Evolutionary conservation across 306 rosid species (phyloP).

Genomic region (Medicago truncatula): DNA sequence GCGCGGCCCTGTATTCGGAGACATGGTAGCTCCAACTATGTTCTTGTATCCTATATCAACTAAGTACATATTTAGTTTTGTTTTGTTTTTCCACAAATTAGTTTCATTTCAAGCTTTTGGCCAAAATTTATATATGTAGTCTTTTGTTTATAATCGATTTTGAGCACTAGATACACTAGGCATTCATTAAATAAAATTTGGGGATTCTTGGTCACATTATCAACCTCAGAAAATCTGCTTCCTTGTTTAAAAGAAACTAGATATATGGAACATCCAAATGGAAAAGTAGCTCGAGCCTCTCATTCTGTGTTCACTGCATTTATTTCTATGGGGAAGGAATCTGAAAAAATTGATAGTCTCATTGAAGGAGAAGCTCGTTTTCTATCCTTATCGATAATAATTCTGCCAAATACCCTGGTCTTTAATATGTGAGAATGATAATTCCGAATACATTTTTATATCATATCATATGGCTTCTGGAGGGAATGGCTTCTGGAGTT

Average conservation of each 20-base stretch:
- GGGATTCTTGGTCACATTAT: constrained; percentile 21
- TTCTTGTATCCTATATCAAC: constrained; percentile 82
- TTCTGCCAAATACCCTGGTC: constrained; percentile 18
- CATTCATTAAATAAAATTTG: constrained; percentile 32
- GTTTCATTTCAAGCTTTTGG: not conserved
- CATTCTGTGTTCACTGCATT: constrained; percentile 79
- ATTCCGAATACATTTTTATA: constrained; percentile 19
- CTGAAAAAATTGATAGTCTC: constrained; percentile 55
- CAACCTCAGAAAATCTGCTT: constrained; percentile 35
- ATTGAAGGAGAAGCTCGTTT: constrained; percentile 87
- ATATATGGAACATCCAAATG: constrained; percentile 86
- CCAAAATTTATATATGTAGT: constrained; percentile 15
- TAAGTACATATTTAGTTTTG: not conserved
- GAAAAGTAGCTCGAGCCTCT: constrained; percentile 81
- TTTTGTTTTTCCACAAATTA: not conserved
- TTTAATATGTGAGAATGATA: constrained; percentile 26
- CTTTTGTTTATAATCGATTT: constrained; percentile 18
- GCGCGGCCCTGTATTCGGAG: constrained; percentile 65
- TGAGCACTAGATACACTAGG: constrained; percentile 4
- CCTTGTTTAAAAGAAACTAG: constrained; percentile 63
- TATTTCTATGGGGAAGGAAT: constrained; percentile 71
- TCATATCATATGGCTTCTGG: too few relatives aligned
- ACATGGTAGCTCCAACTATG: constrained; percentile 73
- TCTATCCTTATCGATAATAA: constrained; percentile 78
- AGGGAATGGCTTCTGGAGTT: constrained; percentile 96